Conservation (phyloP, 257 asterid species). For the Buddleja alternifolia region DNA sequence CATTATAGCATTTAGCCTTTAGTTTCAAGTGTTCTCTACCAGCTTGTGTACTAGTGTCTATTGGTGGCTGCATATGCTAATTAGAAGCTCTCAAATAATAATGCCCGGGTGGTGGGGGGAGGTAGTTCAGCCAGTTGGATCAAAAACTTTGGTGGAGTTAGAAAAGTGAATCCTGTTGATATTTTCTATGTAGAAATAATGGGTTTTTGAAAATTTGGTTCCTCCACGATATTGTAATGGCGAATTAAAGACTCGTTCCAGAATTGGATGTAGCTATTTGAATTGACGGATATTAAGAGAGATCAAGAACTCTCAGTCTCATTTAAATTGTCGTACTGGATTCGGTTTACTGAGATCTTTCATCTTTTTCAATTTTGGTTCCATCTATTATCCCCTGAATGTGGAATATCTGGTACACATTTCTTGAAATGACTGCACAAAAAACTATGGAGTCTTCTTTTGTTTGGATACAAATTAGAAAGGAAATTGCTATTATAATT, state of each 20-base stretch:
- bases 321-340: constrained; percentile 6
- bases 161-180: neutral
- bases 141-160: no score
- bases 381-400: constrained; percentile 1
- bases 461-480: constrained; percentile 1
- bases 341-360: neutral
- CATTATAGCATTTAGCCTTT: neutral
- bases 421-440: neutral
- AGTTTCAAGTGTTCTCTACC: neutral
- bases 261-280: neutral
- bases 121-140: no score
- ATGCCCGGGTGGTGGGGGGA: neutral
- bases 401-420: constrained; percentile 1
- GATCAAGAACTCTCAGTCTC: neutral
- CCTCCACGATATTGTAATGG: constrained; percentile 4
- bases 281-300: neutral
- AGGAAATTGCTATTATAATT: constrained; percentile 11
- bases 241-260: neutral
- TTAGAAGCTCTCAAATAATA: neutral
- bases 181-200: neutral
- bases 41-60: neutral
- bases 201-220: neutral
- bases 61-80: neutral
- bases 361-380: neutral
- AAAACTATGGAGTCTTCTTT: constrained; percentile 16